phyloP scores from a whole-genome alignment of 805 yeast species.

The Vanderwaltozyma tropicalis region DNA sequence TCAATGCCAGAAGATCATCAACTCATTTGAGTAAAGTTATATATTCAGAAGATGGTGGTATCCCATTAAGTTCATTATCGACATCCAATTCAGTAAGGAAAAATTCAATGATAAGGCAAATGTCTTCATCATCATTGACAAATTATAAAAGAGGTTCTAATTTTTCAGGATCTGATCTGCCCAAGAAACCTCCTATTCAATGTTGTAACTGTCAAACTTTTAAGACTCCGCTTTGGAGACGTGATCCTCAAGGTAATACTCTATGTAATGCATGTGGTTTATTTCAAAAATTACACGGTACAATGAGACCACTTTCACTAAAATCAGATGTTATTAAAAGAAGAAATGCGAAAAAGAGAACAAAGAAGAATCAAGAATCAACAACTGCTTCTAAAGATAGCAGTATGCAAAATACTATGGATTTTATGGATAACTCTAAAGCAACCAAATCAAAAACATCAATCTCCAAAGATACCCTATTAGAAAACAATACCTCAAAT shows the following conservation, averaged over 20 bases:
- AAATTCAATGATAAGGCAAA: slow-evolving; percentile 18
- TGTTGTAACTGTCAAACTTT: slow-evolving; percentile 88
- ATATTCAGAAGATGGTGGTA: slow-evolving; percentile 13
- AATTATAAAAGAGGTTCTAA: slow-evolving; percentile 17
- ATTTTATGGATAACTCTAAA: no score
- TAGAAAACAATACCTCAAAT: no score
- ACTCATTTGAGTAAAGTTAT: slow-evolving; percentile 7
- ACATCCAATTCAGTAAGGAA: slow-evolving; percentile 23
- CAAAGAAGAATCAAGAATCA: slow-evolving; percentile 21
- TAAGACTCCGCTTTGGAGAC: slow-evolving; percentile 91
- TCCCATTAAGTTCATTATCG: slow-evolving; percentile 8
- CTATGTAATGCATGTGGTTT: slow-evolving; percentile 95
- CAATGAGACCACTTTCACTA: slow-evolving; percentile 79
- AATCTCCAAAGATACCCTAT: not conserved
- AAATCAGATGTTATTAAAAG: slow-evolving; percentile 90
- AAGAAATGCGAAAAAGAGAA: slow-evolving; percentile 54
- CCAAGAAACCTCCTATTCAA: slow-evolving; percentile 28
- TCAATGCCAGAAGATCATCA: slow-evolving; percentile 9
- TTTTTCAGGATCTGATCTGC: slow-evolving; percentile 1
- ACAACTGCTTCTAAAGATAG: not conserved
- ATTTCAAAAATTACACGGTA: slow-evolving; percentile 88
- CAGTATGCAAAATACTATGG: no score
- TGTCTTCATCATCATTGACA: slow-evolving; percentile 22
- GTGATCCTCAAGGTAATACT: slow-evolving; percentile 87
- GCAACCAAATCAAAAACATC: not conserved